Conservation (phyloP, 305 asterid species). For the Euphrasia arctica region DNA sequence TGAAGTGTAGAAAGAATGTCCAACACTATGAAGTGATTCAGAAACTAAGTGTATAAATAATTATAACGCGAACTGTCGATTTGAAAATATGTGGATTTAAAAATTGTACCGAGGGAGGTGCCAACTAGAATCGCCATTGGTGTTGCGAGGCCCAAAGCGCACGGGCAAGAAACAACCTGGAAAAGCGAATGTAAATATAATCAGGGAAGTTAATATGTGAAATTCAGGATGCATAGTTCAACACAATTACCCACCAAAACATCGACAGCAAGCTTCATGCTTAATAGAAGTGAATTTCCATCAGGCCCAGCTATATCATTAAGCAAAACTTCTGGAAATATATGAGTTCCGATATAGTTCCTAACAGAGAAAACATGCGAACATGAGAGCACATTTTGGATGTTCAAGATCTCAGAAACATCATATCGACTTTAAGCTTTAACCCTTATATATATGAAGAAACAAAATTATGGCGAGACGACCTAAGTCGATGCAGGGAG, state of each 20-base stretch:
- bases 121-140: slow-evolving; percentile 98
- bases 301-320: slow-evolving; percentile 99
- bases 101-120: slow-evolving; percentile 85
- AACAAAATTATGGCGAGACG: not conserved
- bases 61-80: slow-evolving; percentile 9
- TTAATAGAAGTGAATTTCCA: slow-evolving; percentile 86
- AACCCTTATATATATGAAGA: slow-evolving; percentile 3
- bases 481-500: slow-evolving; percentile 6
- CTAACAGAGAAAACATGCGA: slow-evolving; percentile 38
- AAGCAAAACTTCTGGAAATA: slow-evolving; percentile 87
- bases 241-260: slow-evolving; percentile 71
- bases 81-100: slow-evolving; percentile 1
- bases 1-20: slow-evolving; percentile 20
- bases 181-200: slow-evolving; percentile 22
- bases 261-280: slow-evolving; percentile 97
- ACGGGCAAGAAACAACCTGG: slow-evolving; percentile 98
- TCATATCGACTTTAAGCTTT: not conserved
- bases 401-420: slow-evolving; percentile 13
- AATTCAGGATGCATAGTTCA: slow-evolving; percentile 11
- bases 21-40: slow-evolving; percentile 18
- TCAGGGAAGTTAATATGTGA: slow-evolving; percentile 24
- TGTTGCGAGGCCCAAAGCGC: slow-evolving; percentile 99
- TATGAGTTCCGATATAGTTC: slow-evolving; percentile 74
- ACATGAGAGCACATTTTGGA: slow-evolving; percentile 27
- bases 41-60: slow-evolving; percentile 5